Evolutionary conservation across 2,329 filamentous ascomycete genomes (phyloP).

Genomic region (Colletotrichum sojae): DNA sequence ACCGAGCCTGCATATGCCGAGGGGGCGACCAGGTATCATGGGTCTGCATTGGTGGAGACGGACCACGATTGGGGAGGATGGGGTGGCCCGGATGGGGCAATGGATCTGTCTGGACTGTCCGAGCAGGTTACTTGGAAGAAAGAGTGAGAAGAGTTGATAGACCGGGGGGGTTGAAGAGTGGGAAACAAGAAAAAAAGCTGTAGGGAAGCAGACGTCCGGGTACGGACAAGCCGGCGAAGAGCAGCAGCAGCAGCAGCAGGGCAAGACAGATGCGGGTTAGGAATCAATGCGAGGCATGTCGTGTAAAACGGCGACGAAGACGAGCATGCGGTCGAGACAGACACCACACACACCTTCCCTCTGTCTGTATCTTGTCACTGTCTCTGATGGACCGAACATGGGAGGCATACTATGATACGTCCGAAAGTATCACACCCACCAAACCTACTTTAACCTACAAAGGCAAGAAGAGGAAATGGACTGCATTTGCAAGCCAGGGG

Average conservation of each 20-base stretch:
- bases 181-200: constrained; percentile 41
- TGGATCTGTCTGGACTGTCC: constrained; percentile 38
- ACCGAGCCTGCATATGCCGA: constrained; percentile 56
- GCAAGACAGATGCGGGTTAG: constrained; percentile 21
- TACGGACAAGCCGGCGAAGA: constrained; percentile 31
- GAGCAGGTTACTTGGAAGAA: neutral
- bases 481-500: constrained; percentile 37
- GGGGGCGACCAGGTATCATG: constrained; percentile 44
- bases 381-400: neutral
- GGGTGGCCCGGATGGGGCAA: constrained; percentile 45
- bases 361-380: no score
- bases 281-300: constrained; percentile 32
- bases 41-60: constrained; percentile 50
- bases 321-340: constrained; percentile 26
- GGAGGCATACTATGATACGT: constrained; percentile 4
- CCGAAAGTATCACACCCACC: constrained; percentile 11
- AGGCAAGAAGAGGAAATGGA: constrained; percentile 18
- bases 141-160: constrained; percentile 3
- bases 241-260: constrained; percentile 23
- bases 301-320: constrained; percentile 39
- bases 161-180: no score
- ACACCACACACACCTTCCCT: neutral
- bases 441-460: constrained; percentile 17
- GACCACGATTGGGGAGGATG: constrained; percentile 44
- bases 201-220: neutral